phyloP scores from a whole-genome alignment of 108 stramenopile genomes.

The Nitzschia sp. region DNA sequence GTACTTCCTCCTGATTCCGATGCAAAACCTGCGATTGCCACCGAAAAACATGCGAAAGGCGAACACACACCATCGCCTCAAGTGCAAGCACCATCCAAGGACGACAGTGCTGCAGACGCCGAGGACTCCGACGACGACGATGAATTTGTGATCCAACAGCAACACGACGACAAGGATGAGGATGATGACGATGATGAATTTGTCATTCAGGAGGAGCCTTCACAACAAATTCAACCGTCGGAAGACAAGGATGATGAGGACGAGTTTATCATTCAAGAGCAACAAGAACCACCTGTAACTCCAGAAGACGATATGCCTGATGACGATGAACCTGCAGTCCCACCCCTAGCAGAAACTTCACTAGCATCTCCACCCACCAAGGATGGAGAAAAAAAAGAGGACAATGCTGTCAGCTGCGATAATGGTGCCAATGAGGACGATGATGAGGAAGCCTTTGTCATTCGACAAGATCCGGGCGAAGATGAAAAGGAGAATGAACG shows the following conservation, averaged over 20 bases:
- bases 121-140: neutral
- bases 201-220: neutral
- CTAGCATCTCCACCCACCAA: too few species aligned
- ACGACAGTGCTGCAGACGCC: neutral
- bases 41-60: too few species aligned
- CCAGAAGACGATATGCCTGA: neutral
- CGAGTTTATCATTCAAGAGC: neutral
- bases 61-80: too few species aligned
- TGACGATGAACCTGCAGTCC: too few species aligned
- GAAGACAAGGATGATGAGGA: too few species aligned
- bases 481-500: neutral
- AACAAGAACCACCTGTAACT: neutral
- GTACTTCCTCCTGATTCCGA: too few species aligned
- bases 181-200: constrained; percentile 31
- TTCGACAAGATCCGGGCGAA: neutral
- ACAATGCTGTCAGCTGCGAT: too few species aligned
- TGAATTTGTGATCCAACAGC: neutral
- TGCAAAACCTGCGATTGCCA: too few species aligned
- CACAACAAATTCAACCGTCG: too few species aligned
- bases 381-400: too few species aligned
- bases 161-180: constrained; percentile 11
- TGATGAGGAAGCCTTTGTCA: constrained; percentile 3
- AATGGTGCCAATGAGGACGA: neutral
- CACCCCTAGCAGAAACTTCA: too few species aligned
- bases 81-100: too few species aligned